Percentiles rank a stretch among this genome's conserved stretches.
Conservation (phyloP, 192 early-diverging fungal genomes). For the Gryganskiella cystojenkinii region DNA sequence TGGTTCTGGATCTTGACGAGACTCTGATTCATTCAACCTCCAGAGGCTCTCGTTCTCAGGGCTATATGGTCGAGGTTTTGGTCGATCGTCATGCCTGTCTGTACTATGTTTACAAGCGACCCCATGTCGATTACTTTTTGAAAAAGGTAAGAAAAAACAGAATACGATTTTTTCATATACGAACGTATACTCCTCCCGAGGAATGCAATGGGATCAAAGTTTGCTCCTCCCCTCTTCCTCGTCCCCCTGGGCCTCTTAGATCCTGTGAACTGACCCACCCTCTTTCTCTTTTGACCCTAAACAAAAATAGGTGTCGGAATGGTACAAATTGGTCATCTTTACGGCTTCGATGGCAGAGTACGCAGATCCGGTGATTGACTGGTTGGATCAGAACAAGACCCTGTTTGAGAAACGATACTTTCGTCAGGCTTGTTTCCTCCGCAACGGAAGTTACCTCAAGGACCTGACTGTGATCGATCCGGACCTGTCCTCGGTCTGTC, state of each 20-base stretch:
- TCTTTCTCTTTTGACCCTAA: too few species aligned
- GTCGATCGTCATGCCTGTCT: slow-evolving; percentile 83
- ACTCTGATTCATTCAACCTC: slow-evolving; percentile 87
- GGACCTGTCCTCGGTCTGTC: slow-evolving; percentile 82
- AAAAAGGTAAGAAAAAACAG: slow-evolving; percentile 67
- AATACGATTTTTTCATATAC: too few species aligned
- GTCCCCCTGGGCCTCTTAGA: too few species aligned
- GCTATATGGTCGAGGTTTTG: slow-evolving; percentile 87
- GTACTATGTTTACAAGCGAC: slow-evolving; percentile 93
- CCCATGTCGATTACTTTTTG: slow-evolving; percentile 87
- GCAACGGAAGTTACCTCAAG: slow-evolving; percentile 80
- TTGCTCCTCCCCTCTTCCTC: too few species aligned
- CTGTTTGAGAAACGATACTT: slow-evolving; percentile 83
- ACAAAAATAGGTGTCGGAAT: slow-evolving; percentile 76
- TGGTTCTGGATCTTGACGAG: slow-evolving; percentile 83
- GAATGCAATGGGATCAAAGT: too few species aligned
- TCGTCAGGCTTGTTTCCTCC: slow-evolving; percentile 80
- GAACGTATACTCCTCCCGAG: too few species aligned
- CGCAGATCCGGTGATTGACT: slow-evolving; percentile 95
- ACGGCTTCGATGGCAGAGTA: slow-evolving; percentile 94
- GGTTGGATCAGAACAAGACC: slow-evolving; percentile 77
- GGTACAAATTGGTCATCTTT: slow-evolving; percentile 93
- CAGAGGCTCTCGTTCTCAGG: slow-evolving; percentile 65
- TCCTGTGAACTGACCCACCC: too few species aligned
- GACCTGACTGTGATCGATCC: slow-evolving; percentile 78